Evolutionary conservation across 2,329 filamentous ascomycete species (phyloP).

Genomic region (Calycina marina): DNA sequence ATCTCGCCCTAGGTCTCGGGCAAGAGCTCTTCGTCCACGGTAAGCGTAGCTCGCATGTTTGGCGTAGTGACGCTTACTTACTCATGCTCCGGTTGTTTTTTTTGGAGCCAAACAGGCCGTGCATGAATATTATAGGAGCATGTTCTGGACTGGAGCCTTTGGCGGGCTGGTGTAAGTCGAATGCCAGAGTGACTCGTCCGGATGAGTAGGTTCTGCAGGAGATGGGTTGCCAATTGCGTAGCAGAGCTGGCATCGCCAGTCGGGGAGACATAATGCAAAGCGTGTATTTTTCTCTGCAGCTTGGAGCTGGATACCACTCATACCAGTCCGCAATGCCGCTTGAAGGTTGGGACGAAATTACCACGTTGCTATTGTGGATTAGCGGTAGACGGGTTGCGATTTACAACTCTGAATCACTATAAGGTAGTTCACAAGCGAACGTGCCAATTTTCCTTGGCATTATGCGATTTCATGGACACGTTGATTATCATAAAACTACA

Average conservation of each 20-base stretch:
- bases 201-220: constrained; percentile 8
- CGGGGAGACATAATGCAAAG: constrained; percentile 8
- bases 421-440: too few species aligned
- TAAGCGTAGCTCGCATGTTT: constrained; percentile 9
- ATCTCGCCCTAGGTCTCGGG: constrained; percentile 63
- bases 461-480: too few species aligned
- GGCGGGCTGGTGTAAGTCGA: constrained; percentile 51
- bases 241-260: constrained; percentile 2
- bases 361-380: too few species aligned
- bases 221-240: constrained; percentile 1
- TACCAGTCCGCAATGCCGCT: too few species aligned
- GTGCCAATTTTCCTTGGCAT: too few species aligned
- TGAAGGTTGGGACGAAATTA: too few species aligned
- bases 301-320: too few species aligned
- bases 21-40: constrained; percentile 48
- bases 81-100: constrained; percentile 90
- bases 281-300: background rate
- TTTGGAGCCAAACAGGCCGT: constrained; percentile 89
- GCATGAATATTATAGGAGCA: constrained; percentile 62
- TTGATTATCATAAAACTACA: too few species aligned
- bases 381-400: too few species aligned
- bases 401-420: too few species aligned
- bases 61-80: constrained; percentile 44
- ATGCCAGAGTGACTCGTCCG: constrained; percentile 31
- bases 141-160: constrained; percentile 25